Base-by-base conservation (phyloP, 495 filamentous ascomycete species). In the Lasiosphaeriaceae sp. region DNA sequence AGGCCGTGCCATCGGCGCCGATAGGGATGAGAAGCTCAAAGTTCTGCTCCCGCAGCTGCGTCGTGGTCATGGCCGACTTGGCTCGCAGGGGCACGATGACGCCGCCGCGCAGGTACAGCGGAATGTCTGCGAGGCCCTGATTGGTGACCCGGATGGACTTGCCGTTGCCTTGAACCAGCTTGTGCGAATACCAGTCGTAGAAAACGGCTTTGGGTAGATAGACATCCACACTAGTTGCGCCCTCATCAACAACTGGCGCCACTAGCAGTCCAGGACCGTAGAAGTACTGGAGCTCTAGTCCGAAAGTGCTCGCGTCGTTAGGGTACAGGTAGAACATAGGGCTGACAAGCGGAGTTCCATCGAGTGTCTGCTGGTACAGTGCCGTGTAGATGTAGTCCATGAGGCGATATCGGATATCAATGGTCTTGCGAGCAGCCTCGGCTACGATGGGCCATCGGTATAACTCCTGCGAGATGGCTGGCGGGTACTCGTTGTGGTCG, bases 351-450 rank as follows among this genome's bases (percentile, higher is more conserved):
- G 90, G 88, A n/a, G 81, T 81, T 54, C 90, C 90, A 58, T 83
- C 83, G n/a, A 75, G 58, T 29, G 78, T 78, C 66, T 92, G 88
- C 31, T 66, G 65, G 63, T 87, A 74, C 63, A 92, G 69, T 0
- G 86, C 84, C 0, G 90, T 92, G 79, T 94, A 93, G 49, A 92
- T 80, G 73, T 94, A 94, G 68, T 92, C 89, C 14, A 94, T 74
- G 3, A 94, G 76, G 2, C 78, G 77, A 75, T 92, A 92, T 20
- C 89, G 83, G 64, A 86, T 87, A 44, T 84, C 82, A 67, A 93
- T 90, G 51, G 83, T 84, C 64, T 85, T 88, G 46, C 76, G 76
- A 0, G 88, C 90, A 0, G 87, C 85, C 11, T 78, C 74, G 6
- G 86, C 74, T 2, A 91, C 89, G 2, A 66, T 69, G 1, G 77